Conservation (phyloP, 2,329 filamentous ascomycete species). For the Aspergillus oerlinghausenensis region DNA sequence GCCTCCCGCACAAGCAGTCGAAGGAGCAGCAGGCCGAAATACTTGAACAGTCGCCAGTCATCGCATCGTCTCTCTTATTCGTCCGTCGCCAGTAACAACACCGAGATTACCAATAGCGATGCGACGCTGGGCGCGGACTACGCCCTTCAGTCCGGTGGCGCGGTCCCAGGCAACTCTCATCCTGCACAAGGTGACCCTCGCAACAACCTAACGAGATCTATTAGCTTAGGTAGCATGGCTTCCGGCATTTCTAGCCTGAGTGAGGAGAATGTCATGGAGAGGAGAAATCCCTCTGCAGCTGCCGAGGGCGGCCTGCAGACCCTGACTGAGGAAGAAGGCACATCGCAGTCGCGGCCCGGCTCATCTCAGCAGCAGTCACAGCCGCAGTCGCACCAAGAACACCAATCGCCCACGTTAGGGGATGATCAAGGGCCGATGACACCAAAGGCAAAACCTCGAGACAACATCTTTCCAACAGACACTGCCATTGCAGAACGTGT, state of each 20-base stretch:
- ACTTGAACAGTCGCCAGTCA: conserved; percentile 51
- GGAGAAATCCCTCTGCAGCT: conserved; percentile 36
- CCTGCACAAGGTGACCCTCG: conserved; percentile 23
- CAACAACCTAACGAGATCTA: conserved; percentile 62
- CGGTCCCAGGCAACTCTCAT: conserved; percentile 49
- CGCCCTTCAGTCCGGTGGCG: conserved; percentile 76
- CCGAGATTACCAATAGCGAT: conserved; percentile 64
- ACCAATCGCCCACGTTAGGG: conserved; percentile 29
- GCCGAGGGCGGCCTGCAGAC: conserved; percentile 50
- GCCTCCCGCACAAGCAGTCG: conserved; percentile 22
- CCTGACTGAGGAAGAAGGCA: conserved; percentile 56
- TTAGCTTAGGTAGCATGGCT: conserved; percentile 85
- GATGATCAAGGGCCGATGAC: conserved; percentile 58
- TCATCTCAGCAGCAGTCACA: conserved; percentile 33
- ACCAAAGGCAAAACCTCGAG: conserved; percentile 58
- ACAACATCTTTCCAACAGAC: conserved; percentile 68
- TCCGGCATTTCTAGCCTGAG: conserved; percentile 62
- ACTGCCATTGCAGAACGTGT: conserved; percentile 85
- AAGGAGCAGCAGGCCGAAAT: conserved; percentile 49
- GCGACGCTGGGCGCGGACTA: conserved; percentile 72
- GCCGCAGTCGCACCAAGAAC: conserved; percentile 20
- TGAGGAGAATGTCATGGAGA: conserved; percentile 44
- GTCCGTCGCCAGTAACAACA: conserved; percentile 51
- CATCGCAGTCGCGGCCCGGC: conserved; percentile 29
- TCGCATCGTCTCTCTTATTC: conserved; percentile 57